phyloP scores from a whole-genome alignment of 2,329 filamentous ascomycete species.

The Colletotrichum musae region DNA sequence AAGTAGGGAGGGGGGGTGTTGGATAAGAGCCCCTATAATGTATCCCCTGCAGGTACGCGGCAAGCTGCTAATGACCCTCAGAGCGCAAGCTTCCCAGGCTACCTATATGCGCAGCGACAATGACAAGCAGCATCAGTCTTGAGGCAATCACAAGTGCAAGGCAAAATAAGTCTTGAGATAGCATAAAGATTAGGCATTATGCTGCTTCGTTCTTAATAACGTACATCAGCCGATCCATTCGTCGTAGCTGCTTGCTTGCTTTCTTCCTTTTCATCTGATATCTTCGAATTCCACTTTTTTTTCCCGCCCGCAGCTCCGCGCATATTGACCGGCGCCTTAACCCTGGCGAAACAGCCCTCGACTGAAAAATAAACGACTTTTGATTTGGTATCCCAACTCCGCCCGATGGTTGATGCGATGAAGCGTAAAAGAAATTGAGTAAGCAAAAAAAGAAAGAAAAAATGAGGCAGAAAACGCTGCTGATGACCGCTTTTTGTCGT shows the following conservation, averaged over 20 bases:
- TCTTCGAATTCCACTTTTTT: slow-evolving; percentile 15
- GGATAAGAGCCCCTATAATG: background rate
- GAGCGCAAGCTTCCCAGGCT: background rate
- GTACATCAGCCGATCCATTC: slow-evolving; percentile 32
- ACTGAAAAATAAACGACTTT: slow-evolving; percentile 18
- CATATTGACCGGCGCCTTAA: slow-evolving; percentile 23
- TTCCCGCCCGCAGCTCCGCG: slow-evolving; percentile 19
- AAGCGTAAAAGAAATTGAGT: background rate
- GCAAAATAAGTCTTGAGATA: background rate
- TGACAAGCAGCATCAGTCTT: background rate
- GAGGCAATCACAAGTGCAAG: background rate
- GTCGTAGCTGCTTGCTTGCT: slow-evolving; percentile 25
- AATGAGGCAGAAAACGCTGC: slow-evolving; percentile 9
- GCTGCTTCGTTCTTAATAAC: slow-evolving; percentile 16
- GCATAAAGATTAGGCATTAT: slow-evolving; percentile 29
- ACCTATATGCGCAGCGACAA: too few species aligned
- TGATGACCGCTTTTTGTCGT: slow-evolving; percentile 23
- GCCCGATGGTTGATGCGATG: slow-evolving; percentile 23
- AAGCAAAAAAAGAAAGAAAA: background rate
- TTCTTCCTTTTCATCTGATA: slow-evolving; percentile 1
- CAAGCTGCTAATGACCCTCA: slow-evolving; percentile 3
- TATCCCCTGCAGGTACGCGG: slow-evolving; percentile 39
- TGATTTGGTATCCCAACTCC: slow-evolving; percentile 39
- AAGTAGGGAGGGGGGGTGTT: too few species aligned
- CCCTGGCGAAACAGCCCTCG: slow-evolving; percentile 3